A percentile compares a stretch with the other conserved stretches of the same genome.
Conservation (phyloP, 257 asterid species). For the Fraxinus excelsior region DNA sequence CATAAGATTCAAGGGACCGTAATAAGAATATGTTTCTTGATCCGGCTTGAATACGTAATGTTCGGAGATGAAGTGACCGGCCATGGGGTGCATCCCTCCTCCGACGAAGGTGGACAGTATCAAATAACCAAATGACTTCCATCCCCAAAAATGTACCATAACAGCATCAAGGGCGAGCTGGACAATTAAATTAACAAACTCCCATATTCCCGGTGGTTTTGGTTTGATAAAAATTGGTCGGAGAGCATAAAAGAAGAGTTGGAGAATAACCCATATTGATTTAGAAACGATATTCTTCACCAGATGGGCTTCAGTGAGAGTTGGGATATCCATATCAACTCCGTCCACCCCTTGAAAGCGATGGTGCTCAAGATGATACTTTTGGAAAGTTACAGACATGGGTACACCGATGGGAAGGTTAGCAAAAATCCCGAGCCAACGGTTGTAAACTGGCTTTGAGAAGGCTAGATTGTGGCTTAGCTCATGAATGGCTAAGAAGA, state of each 20-base stretch:
- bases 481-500: slow-evolving; percentile 93
- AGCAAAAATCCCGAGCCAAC: slow-evolving; percentile 89
- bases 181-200: slow-evolving; percentile 59
- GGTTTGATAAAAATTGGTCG: slow-evolving; percentile 89
- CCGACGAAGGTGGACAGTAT: slow-evolving; percentile 89
- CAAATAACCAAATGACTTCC: slow-evolving; percentile 77
- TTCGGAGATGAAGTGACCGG: slow-evolving; percentile 92
- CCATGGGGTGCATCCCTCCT: slow-evolving; percentile 98
- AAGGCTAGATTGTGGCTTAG: slow-evolving; percentile 95
- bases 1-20: slow-evolving; percentile 85
- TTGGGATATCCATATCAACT: slow-evolving; percentile 87
- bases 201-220: slow-evolving; percentile 95
- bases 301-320: slow-evolving; percentile 57
- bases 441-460: slow-evolving; percentile 74
- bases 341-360: slow-evolving; percentile 95
- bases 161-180: slow-evolving; percentile 68
- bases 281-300: slow-evolving; percentile 59
- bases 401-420: slow-evolving; percentile 96
- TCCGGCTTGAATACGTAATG: slow-evolving; percentile 74
- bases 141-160: slow-evolving; percentile 70
- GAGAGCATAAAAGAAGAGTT: slow-evolving; percentile 87
- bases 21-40: slow-evolving; percentile 89
- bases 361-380: slow-evolving; percentile 97
- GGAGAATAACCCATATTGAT: slow-evolving; percentile 76
- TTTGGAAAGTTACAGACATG: slow-evolving; percentile 95